Evolutionary conservation across 257 asterid genomes (phyloP).

Genomic region (Ajuga chamaepitys): DNA sequence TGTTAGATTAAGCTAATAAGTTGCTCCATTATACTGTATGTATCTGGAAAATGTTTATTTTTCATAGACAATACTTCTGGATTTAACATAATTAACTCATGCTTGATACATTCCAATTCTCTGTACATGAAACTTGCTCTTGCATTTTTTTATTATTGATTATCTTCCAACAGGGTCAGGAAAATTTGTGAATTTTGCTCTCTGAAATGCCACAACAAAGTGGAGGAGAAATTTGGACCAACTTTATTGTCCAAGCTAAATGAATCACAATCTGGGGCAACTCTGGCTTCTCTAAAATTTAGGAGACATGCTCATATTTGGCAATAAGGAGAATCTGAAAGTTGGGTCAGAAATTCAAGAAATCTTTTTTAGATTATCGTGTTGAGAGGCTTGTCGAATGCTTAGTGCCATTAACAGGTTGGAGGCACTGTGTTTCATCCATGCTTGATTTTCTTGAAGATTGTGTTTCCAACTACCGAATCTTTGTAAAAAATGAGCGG

Average conservation of each 20-base stretch:
- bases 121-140: neutral
- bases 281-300: conserved; percentile 25
- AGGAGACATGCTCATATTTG: conserved; percentile 40
- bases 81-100: neutral
- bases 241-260: conserved; percentile 23
- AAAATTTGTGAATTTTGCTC: conserved; percentile 23
- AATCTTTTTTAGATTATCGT: conserved; percentile 35
- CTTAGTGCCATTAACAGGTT: conserved; percentile 26
- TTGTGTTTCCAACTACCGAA: conserved; percentile 24
- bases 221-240: conserved; percentile 5
- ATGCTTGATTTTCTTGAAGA: conserved; percentile 32
- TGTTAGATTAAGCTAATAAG: neutral
- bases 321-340: conserved; percentile 31
- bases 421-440: conserved; percentile 26
- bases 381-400: conserved; percentile 26
- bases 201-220: neutral
- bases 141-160: neutral
- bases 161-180: conserved; percentile 14
- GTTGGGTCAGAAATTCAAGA: conserved; percentile 27
- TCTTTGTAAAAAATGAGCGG: conserved; percentile 26
- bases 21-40: neutral
- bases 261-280: conserved; percentile 36
- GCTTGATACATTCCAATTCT: too few relatives aligned
- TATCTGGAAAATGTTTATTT: neutral
- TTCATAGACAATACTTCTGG: too few relatives aligned